Conservation (phyloP, 441 rosid species). For the Euphorbia celastroides region DNA sequence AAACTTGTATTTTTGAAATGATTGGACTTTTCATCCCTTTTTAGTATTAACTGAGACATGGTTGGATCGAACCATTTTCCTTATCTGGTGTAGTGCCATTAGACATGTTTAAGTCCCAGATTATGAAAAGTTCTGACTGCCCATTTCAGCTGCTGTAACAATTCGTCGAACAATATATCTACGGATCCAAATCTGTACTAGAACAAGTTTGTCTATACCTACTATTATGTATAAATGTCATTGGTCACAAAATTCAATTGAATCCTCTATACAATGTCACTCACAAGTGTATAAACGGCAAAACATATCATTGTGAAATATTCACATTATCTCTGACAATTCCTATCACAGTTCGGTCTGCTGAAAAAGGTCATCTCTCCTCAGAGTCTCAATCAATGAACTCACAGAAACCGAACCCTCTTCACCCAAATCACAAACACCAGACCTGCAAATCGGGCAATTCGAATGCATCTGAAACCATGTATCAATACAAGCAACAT, state of each 20-base stretch:
- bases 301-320: not conserved
- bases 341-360: slow-evolving; percentile 20
- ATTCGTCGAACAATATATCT: too few species aligned
- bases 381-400: slow-evolving; percentile 13
- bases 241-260: not conserved
- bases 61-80: not conserved
- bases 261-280: not conserved
- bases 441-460: slow-evolving; percentile 56
- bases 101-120: too few species aligned
- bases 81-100: too few species aligned
- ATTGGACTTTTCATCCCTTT: too few species aligned
- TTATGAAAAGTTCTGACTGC: too few species aligned
- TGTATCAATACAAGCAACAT: slow-evolving; percentile 46
- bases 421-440: slow-evolving; percentile 9
- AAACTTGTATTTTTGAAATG: too few species aligned
- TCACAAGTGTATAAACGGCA: not conserved
- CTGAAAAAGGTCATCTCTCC: slow-evolving; percentile 25
- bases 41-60: not conserved
- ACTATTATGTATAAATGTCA: not conserved
- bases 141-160: too few species aligned
- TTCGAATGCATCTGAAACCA: slow-evolving; percentile 59
- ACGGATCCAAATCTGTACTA: not conserved
- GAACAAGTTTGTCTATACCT: not conserved
- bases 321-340: not conserved
- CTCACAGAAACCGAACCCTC: slow-evolving; percentile 16